A percentile compares a stretch with the other conserved stretches of the same genome.
Evolutionary conservation across 176 grass and related monocot genomes (phyloP).

Genomic region (barley (Hordeum vulgare)): DNA sequence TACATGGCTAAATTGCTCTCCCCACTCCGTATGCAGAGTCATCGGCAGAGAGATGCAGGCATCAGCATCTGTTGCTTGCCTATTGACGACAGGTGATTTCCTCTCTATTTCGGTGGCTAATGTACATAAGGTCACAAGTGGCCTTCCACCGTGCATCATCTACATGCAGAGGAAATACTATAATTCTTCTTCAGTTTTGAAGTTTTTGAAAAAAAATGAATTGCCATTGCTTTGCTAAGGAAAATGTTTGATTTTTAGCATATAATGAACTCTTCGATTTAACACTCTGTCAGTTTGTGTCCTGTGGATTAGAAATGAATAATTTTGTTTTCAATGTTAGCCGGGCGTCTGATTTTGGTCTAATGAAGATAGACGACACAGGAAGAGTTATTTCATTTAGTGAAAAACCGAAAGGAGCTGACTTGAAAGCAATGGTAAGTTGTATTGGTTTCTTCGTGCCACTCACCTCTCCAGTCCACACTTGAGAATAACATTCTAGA

Average conservation of each 20-base stretch:
- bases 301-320: constrained; percentile 9
- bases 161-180: background rate
- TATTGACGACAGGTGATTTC: constrained; percentile 62
- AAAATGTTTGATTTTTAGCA: background rate
- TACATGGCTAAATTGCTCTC: background rate
- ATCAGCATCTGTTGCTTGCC: constrained; percentile 86
- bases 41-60: constrained; percentile 63
- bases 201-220: background rate
- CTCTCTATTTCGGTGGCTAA: background rate
- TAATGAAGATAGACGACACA: constrained; percentile 79
- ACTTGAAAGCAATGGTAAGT: constrained; percentile 85
- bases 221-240: background rate
- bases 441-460: background rate
- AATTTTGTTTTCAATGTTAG: constrained; percentile 37
- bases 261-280: background rate
- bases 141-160: background rate
- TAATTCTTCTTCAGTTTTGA: background rate
- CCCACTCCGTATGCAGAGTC: constrained; percentile 45
- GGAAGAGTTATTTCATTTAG: constrained; percentile 80
- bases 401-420: constrained; percentile 85
- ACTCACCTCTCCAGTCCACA: background rate
- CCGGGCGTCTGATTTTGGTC: constrained; percentile 85
- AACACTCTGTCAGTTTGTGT: background rate
- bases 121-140: background rate
- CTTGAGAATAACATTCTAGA: background rate